Conservation (phyloP, 257 asterid genomes). For the Parsonsia alboflavescens region DNA sequence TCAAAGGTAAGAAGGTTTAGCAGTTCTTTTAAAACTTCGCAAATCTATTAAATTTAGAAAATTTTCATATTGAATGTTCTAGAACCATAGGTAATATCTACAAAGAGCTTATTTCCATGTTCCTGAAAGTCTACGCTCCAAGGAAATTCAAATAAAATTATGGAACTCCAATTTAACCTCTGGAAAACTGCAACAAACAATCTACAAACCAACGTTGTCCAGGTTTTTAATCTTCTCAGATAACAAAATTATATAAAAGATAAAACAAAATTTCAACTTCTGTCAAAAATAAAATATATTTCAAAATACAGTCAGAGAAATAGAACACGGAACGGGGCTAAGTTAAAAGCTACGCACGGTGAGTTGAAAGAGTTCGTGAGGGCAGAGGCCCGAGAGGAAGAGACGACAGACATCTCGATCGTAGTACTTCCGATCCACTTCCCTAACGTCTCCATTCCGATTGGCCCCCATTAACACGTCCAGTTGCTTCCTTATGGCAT, state of each 20-base stretch:
- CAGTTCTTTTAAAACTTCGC: background rate
- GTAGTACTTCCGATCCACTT: slow-evolving; percentile 76
- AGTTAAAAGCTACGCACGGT: slow-evolving; percentile 41
- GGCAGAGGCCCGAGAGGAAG: slow-evolving; percentile 86
- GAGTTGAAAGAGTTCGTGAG: slow-evolving; percentile 90
- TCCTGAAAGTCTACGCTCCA: no score
- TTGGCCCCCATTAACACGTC: slow-evolving; percentile 92
- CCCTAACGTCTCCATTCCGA: slow-evolving; percentile 78
- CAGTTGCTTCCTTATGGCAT: slow-evolving; percentile 86
- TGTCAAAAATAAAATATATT: background rate
- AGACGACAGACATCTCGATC: slow-evolving; percentile 96
- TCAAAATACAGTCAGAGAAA: background rate
- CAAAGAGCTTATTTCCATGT: background rate
- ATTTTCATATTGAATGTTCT: background rate
- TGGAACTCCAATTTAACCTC: background rate
- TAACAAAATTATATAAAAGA: background rate
- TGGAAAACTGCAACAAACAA: background rate
- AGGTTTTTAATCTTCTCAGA: background rate
- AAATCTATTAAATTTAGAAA: background rate
- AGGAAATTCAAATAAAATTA: background rate
- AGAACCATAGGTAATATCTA: background rate
- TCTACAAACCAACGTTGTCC: background rate
- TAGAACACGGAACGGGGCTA: background rate
- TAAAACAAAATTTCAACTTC: background rate
- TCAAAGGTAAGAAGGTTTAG: background rate